Conservation (phyloP, 2,329 filamentous ascomycete species). For the Botryotinia globosa region DNA sequence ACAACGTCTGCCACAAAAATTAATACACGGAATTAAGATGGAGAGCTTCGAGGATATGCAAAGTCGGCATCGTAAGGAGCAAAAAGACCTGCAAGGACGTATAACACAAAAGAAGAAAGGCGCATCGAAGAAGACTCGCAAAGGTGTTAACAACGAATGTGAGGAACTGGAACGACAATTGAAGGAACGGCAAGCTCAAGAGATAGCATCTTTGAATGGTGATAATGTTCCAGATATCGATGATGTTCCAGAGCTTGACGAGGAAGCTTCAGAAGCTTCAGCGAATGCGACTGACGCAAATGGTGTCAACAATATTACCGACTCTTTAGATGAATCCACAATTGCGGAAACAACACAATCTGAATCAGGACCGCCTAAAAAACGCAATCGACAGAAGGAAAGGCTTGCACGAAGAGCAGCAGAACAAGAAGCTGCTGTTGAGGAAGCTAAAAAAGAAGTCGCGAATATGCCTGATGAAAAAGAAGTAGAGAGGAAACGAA, state of each 20-base stretch:
- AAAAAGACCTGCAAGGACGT: conserved; percentile 77
- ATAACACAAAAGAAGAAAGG: conserved; percentile 96
- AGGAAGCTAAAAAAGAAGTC: conserved; percentile 72
- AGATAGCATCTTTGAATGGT: conserved; percentile 49
- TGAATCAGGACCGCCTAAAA: conserved; percentile 46
- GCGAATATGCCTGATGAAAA: conserved; percentile 70
- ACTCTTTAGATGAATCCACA: conserved; percentile 27
- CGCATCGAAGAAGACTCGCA: conserved; percentile 82
- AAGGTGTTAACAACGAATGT: conserved; percentile 73
- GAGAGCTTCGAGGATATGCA: conserved; percentile 73
- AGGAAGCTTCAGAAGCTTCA: conserved; percentile 20
- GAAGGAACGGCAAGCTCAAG: conserved; percentile 63
- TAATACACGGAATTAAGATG: conserved; percentile 24
- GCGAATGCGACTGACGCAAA: conserved; percentile 13
- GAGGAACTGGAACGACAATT: conserved; percentile 65
- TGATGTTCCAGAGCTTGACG: conserved; percentile 27
- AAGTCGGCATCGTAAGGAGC: conserved; percentile 80
- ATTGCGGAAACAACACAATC: conserved; percentile 28
- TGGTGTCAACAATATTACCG: conserved; percentile 26
- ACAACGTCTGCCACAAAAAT: background rate
- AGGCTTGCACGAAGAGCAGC: conserved; percentile 85
- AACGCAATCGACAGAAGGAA: conserved; percentile 88
- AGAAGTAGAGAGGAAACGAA: conserved; percentile 64
- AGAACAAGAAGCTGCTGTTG: conserved; percentile 69
- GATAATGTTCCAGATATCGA: conserved; percentile 24